Evolutionary conservation across 2,329 filamentous ascomycete species (phyloP), one percentile per base, ranked within the genome.

Genomic region (Sporothrix curviconia): DNA sequence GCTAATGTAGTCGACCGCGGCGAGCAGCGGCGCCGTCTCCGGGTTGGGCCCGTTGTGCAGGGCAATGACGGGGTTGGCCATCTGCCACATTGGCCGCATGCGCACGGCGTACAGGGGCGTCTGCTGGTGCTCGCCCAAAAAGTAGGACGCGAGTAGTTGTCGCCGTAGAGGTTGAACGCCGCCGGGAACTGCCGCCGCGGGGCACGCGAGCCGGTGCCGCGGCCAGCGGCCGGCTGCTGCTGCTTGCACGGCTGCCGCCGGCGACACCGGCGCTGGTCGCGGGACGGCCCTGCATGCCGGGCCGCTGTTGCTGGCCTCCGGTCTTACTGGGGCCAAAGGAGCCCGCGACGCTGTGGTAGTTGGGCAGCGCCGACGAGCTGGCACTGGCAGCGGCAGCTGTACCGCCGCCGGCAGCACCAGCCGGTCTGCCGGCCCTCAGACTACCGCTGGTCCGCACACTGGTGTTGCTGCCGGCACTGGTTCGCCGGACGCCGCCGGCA

Each of bases 11-110:
- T 67, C 61, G 50, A 66, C 62, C 39, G 60, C 58, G 0, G 70
- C 70, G 14, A 73, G 64, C 42, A 69, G 59, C 19, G 69, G 65
- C n/a, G 57, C 58, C n/a, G 30, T 28, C 12, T 61, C 58, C 11
- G 64, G 57, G 56, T 60, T 61, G 7, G 70, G 68, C 1, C 70
- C 70, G 57, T 65, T 68, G 67, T 73, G 70, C 47, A 74, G 62
- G 11, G 69, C 63, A 8, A 72, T 57, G 49, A 66, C 63, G 5
- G 70, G 66, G 47, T 66, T 62, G 22, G 64, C 58, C 25, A 34
- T 15, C 6, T 60, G 64, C 61, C 65, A 65, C 4, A 62, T 61
- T 7, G 63, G 53, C 60, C 69, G 66, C 39, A 64, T 58, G 15
- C 62, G 57, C 2, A 71, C 66, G 3, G 69, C 66, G 59, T 71